A percentile compares a stretch with the other conserved stretches of the same genome.
These are phyloP conservation scores for Capsicum rhomboideum DNA, from an alignment of 257 asterid genomes.

Conservation along the genomic window DNA sequence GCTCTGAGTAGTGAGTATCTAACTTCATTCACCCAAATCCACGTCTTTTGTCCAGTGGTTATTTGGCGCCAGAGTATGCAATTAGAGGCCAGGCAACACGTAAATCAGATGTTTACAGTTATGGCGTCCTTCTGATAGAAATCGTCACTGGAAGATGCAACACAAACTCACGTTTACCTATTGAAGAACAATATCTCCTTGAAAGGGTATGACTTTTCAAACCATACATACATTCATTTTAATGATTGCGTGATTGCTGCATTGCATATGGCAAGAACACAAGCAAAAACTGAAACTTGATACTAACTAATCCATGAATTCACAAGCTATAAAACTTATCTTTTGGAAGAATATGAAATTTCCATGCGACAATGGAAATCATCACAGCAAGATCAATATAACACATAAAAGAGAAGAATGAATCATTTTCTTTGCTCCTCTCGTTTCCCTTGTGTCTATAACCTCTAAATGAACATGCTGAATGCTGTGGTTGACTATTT, in stretches of 20 bases:
- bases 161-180: conserved; percentile 67
- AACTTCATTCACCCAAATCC: not conserved
- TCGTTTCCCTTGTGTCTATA: not conserved
- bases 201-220: conserved; percentile 61
- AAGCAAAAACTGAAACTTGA: not conserved
- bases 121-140: conserved; percentile 86
- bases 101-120: conserved; percentile 82
- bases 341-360: not conserved
- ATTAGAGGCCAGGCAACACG: conserved; percentile 80
- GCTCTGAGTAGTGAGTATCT: not conserved
- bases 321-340: not conserved
- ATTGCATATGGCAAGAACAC: not conserved
- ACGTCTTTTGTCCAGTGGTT: conserved; percentile 57
- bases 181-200: conserved; percentile 75
- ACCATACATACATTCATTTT: not conserved
- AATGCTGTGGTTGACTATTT: not conserved
- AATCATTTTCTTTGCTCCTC: not conserved
- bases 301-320: not conserved
- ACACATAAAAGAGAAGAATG: not conserved
- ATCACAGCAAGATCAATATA: not conserved
- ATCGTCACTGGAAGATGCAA: conserved; percentile 94
- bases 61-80: conserved; percentile 98
- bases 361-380: not conserved
- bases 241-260: not conserved
- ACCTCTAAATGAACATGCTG: not conserved